Conservation (phyloP, 2,329 filamentous ascomycete species). For the Exophiala phaeomuriformis region DNA sequence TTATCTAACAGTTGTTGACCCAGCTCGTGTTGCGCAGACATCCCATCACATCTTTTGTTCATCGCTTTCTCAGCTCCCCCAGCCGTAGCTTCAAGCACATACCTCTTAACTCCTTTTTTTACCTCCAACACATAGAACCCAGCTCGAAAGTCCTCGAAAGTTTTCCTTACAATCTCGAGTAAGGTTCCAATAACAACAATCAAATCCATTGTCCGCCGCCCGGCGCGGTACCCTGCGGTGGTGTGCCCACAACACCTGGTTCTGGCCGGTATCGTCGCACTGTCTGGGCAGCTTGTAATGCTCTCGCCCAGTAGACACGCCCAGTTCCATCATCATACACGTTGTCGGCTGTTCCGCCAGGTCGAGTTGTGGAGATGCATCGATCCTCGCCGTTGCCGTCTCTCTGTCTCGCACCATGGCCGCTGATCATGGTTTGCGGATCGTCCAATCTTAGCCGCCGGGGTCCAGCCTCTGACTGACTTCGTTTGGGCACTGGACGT, state of each 20-base stretch:
- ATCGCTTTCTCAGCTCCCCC: no score
- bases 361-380: conserved; percentile 5
- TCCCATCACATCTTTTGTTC: no score
- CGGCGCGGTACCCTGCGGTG: conserved; percentile 12
- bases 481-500: conserved; percentile 8
- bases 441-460: neutral
- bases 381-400: neutral
- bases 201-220: conserved; percentile 19
- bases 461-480: conserved; percentile 13
- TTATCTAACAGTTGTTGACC: no score
- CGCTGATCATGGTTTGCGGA: neutral
- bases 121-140: neutral
- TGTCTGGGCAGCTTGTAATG: neutral
- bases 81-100: neutral
- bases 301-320: neutral
- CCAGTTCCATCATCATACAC: conserved; percentile 7
- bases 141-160: neutral
- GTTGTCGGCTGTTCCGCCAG: conserved; percentile 7
- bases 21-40: no score
- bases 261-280: neutral
- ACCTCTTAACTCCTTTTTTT: neutral
- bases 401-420: neutral
- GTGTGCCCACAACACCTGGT: neutral
- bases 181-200: neutral
- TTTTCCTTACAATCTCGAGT: no score